Conservation (phyloP, 2,329 filamentous ascomycete species). For the Fusarium caatingaense region DNA sequence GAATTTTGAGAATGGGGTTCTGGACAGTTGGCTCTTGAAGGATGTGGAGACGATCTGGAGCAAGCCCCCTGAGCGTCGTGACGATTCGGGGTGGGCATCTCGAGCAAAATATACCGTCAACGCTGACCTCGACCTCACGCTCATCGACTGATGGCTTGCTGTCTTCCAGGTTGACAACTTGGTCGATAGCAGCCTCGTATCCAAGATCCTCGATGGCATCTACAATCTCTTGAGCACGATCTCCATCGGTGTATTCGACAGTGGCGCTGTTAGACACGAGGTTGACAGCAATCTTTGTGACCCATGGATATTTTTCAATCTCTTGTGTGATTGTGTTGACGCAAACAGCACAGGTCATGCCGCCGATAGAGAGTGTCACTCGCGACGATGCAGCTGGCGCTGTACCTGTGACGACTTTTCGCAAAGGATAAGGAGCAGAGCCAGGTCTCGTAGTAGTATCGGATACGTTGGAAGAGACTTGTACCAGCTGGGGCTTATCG, state of each 20-base stretch:
- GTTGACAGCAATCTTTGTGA: constrained; percentile 70
- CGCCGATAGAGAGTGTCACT: constrained; percentile 70
- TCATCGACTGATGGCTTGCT: constrained; percentile 54
- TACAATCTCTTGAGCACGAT: constrained; percentile 50
- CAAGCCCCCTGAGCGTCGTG: constrained; percentile 65
- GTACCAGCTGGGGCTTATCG: constrained; percentile 20
- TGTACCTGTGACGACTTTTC: constrained; percentile 37
- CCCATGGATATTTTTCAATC: constrained; percentile 66
- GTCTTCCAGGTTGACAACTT: constrained; percentile 57
- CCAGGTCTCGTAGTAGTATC: constrained; percentile 16
- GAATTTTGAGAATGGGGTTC: constrained; percentile 75
- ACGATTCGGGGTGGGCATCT: constrained; percentile 73
- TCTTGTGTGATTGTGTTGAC: constrained; percentile 70
- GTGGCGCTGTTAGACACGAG: constrained; percentile 75
- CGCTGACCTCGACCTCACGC: constrained; percentile 71
- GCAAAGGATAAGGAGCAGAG: constrained; percentile 32
- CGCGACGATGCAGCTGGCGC: constrained; percentile 53
- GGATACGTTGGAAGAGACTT: constrained; percentile 17
- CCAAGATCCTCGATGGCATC: constrained; percentile 71
- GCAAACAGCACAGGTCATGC: constrained; percentile 81
- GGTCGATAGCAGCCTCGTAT: constrained; percentile 71
- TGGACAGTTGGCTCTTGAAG: constrained; percentile 66
- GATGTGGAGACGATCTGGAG: constrained; percentile 62
- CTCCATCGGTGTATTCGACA: constrained; percentile 62
- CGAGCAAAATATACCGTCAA: constrained; percentile 80